Evolutionary conservation across 2,329 filamentous ascomycete species (phyloP).

Genomic region (Aspergillus nomiae): DNA sequence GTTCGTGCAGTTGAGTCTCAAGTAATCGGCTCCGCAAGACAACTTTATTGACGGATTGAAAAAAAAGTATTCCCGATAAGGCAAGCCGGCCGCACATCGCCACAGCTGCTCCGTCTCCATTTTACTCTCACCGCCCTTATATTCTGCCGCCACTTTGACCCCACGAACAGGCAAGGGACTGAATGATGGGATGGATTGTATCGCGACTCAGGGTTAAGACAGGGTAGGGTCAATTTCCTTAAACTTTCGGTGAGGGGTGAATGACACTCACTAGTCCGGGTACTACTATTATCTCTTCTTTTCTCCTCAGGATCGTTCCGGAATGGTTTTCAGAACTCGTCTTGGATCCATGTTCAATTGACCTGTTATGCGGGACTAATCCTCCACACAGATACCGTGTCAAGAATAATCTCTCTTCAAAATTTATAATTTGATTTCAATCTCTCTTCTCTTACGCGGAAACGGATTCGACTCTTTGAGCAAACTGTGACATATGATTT

Average conservation of each 20-base stretch:
- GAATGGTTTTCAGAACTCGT: constrained; percentile 1
- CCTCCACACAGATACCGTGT: constrained; percentile 13
- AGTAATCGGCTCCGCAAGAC: neutral
- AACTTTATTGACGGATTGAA: constrained; percentile 6
- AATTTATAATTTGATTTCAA: neutral
- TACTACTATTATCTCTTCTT: neutral
- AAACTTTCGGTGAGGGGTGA: neutral
- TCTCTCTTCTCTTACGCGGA: neutral
- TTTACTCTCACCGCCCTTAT: neutral
- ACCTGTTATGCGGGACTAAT: constrained; percentile 17
- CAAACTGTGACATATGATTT: neutral
- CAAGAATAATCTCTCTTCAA: constrained; percentile 5
- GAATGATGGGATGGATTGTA: constrained; percentile 2
- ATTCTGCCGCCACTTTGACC: constrained; percentile 5
- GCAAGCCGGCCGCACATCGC: constrained; percentile 33
- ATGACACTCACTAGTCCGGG: neutral
- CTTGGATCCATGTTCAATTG: constrained; percentile 8
- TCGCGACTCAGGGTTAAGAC: neutral
- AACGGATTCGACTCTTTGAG: neutral
- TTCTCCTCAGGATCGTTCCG: neutral
- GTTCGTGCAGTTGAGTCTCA: constrained; percentile 14
- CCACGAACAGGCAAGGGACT: constrained; percentile 5
- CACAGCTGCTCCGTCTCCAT: constrained; percentile 22
- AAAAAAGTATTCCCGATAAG: constrained; percentile 32
- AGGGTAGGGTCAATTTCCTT: neutral